Percentiles rank a stretch among this genome's conserved stretches.
Evolutionary conservation across 805 yeast species (phyloP).

Genomic region (Debaryomyces maramus): DNA sequence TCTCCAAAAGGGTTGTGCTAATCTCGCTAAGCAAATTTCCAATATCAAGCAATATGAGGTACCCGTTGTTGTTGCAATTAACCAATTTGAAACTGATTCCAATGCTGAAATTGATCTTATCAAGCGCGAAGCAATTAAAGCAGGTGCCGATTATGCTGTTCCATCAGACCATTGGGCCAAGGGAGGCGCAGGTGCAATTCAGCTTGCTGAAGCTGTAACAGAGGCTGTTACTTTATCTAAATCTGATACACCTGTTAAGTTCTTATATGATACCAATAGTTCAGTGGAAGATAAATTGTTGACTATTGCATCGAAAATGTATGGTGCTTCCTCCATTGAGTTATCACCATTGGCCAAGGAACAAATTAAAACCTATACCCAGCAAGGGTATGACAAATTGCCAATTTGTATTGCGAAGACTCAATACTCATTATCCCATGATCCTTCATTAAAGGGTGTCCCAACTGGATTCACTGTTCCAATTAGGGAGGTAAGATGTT

Average conservation of each 20-base stretch:
- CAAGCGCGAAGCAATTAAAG: constrained; percentile 73
- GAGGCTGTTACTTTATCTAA: constrained; percentile 56
- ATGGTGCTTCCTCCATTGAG: constrained; percentile 86
- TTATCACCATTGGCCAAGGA: constrained; percentile 76
- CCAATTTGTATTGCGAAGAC: constrained; percentile 98
- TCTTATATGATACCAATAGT: constrained; percentile 68
- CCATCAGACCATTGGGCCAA: constrained; percentile 92
- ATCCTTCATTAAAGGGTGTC: constrained; percentile 89
- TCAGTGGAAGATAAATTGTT: constrained; percentile 78
- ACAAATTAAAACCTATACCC: constrained; percentile 77
- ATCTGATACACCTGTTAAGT: constrained; percentile 39
- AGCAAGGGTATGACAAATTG: constrained; percentile 85
- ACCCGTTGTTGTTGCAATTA: constrained; percentile 94
- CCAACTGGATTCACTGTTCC: constrained; percentile 95
- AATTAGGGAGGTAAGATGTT: constrained; percentile 88
- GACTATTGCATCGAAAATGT: constrained; percentile 82
- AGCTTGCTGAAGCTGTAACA: constrained; percentile 80
- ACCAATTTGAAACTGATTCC: constrained; percentile 81
- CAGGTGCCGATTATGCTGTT: constrained; percentile 94
- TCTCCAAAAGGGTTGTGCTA: constrained; percentile 77
- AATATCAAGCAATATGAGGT: constrained; percentile 83
- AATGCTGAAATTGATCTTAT: constrained; percentile 77
- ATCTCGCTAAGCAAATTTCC: constrained; percentile 84
- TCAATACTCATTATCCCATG: constrained; percentile 94
- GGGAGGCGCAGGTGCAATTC: constrained; percentile 90